Evolutionary conservation across 1,284 basidiomycete species (phyloP).

Genomic region (Marasmius sp.): DNA sequence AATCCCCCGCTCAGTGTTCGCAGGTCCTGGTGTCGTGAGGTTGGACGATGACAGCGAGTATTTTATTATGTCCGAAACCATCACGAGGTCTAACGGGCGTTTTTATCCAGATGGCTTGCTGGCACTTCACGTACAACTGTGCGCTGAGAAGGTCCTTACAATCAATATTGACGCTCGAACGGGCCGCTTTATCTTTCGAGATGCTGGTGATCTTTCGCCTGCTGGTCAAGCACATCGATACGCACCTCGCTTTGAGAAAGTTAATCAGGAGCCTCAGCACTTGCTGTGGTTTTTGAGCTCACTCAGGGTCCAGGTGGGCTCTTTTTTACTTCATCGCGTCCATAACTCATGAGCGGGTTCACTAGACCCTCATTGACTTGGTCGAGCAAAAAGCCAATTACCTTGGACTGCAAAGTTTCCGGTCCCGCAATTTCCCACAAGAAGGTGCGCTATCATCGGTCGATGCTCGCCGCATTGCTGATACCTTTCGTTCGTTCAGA

Average conservation of each 20-base stretch:
- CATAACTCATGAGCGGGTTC: neutral
- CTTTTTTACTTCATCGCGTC: conserved; percentile 1
- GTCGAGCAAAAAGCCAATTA: conserved; percentile 77
- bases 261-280: conserved; percentile 64
- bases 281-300: conserved; percentile 52
- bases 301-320: conserved; percentile 56
- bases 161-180: conserved; percentile 74
- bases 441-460: conserved; percentile 44
- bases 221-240: conserved; percentile 67
- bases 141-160: conserved; percentile 69
- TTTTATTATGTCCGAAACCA: neutral
- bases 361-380: conserved; percentile 70
- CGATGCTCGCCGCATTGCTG: conserved; percentile 1
- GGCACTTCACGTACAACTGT: conserved; percentile 64
- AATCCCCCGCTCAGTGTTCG: conserved; percentile 53
- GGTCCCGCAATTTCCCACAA: conserved; percentile 61
- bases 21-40: conserved; percentile 53
- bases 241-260: conserved; percentile 47
- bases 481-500: conserved; percentile 38
- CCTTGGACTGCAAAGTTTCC: conserved; percentile 69
- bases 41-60: conserved; percentile 52
- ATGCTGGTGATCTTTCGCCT: conserved; percentile 74
- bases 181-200: conserved; percentile 66
- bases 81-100: neutral
- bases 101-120: conserved; percentile 43